Conservation (phyloP, 345 rosid genomes). For the Citrus hindsii region DNA sequence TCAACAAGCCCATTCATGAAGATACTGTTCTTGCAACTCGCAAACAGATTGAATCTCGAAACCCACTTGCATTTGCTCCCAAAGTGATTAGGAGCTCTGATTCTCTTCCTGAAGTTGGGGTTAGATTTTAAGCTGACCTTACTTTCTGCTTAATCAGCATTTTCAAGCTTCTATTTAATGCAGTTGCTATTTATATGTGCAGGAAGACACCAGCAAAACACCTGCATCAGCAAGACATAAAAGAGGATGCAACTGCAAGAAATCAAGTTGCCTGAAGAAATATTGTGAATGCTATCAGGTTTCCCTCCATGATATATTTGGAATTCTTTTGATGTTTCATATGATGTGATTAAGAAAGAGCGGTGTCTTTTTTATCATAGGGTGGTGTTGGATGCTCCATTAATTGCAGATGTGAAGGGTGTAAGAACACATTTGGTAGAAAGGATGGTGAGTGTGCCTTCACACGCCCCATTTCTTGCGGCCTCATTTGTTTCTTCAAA, state of each 20-base stretch:
- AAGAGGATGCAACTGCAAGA: conserved; percentile 99
- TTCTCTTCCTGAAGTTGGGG: conserved; percentile 57
- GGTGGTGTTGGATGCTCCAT: conserved; percentile 98
- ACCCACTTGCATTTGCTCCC: conserved; percentile 99
- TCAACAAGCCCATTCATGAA: conserved; percentile 90
- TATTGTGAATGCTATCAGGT: conserved; percentile 99
- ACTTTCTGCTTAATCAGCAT: neutral
- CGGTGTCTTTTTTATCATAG: conserved; percentile 32
- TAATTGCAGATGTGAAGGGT: conserved; percentile 96
- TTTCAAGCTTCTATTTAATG: conserved; percentile 9
- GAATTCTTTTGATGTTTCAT: conserved; percentile 13
- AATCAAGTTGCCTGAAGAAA: conserved; percentile 89
- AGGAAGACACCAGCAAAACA: conserved; percentile 82
- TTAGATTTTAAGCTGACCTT: conserved; percentile 17
- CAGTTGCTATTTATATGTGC: conserved; percentile 17
- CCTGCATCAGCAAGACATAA: conserved; percentile 97
- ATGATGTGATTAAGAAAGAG: conserved; percentile 16
- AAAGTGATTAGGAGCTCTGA: conserved; percentile 76
- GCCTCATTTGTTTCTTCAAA: neutral
- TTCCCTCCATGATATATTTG: conserved; percentile 12
- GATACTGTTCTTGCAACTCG: conserved; percentile 93
- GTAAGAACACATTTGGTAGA: conserved; percentile 89
- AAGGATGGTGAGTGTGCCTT: conserved; percentile 68
- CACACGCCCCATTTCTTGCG: too few relatives aligned
- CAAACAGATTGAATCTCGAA: conserved; percentile 92